phyloP scores from a whole-genome alignment of 306 rosid genomes.

The Dryas drummondii region DNA sequence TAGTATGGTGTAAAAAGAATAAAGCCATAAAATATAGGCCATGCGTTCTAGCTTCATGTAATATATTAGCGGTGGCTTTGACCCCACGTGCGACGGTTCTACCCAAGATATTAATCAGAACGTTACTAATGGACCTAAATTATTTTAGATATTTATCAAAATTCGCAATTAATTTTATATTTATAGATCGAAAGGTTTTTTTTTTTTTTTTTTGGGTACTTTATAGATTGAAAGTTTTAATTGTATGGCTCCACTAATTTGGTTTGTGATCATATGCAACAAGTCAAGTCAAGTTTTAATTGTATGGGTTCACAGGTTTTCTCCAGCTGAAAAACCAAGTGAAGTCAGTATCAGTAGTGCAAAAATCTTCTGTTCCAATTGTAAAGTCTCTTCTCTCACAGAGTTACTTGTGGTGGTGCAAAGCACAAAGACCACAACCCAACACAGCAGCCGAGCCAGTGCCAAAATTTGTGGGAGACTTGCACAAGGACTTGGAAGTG shows the following conservation, averaged over 20 bases:
- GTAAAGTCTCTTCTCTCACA: constrained; percentile 51
- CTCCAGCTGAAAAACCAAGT: constrained; percentile 62
- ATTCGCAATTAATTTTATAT: too few relatives aligned
- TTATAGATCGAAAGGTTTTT: too few relatives aligned
- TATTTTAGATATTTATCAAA: too few relatives aligned
- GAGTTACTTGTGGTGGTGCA: constrained; percentile 47
- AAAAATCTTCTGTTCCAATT: constrained; percentile 38
- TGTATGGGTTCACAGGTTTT: constrained; percentile 44
- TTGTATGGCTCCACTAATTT: neutral
- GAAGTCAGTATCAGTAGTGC: constrained; percentile 34
- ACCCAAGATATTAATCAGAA: too few relatives aligned
- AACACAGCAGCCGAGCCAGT: constrained; percentile 43
- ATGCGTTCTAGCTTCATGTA: too few relatives aligned
- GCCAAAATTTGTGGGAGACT: constrained; percentile 44
- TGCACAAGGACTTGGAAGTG: constrained; percentile 65
- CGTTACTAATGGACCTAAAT: too few relatives aligned
- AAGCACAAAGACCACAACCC: constrained; percentile 28
- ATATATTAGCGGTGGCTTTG: neutral
- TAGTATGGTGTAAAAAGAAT: neutral
- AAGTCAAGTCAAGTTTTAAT: too few relatives aligned
- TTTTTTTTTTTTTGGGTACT: too few relatives aligned
- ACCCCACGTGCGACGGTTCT: neutral
- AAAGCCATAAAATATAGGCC: neutral
- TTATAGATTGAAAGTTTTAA: too few relatives aligned
- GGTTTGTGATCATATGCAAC: too few relatives aligned